phyloP scores from a whole-genome alignment of 2,329 filamentous ascomycete genomes.

The Sclerotinia nivalis region DNA sequence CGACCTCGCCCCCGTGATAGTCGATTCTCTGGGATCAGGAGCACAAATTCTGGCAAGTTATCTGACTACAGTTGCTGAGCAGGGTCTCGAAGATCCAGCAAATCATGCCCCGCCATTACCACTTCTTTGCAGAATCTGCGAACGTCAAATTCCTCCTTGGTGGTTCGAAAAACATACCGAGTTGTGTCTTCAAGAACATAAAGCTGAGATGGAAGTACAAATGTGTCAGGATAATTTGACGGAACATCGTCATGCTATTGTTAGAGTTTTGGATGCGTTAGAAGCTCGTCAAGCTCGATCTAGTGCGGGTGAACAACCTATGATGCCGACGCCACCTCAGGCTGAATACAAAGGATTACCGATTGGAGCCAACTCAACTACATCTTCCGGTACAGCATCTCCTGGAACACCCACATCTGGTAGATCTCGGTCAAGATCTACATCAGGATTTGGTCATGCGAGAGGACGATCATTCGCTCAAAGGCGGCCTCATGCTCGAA shows the following conservation, averaged over 20 bases:
- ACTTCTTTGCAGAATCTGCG: slow-evolving; percentile 93
- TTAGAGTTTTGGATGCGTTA: slow-evolving; percentile 89
- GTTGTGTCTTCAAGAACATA: slow-evolving; percentile 90
- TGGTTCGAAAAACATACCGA: slow-evolving; percentile 99
- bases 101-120: slow-evolving; percentile 79
- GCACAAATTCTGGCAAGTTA: slow-evolving; percentile 94
- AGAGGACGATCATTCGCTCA: slow-evolving; percentile 88
- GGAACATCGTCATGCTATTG: slow-evolving; percentile 91
- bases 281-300: slow-evolving; percentile 74
- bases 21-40: slow-evolving; percentile 90
- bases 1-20: slow-evolving; percentile 83
- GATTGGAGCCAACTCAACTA: slow-evolving; percentile 69
- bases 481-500: slow-evolving; percentile 82
- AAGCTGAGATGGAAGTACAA: slow-evolving; percentile 96
- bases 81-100: slow-evolving; percentile 71
- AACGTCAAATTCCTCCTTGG: slow-evolving; percentile 95
- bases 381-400: slow-evolving; percentile 70
- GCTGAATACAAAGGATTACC: slow-evolving; percentile 86
- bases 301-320: slow-evolving; percentile 54
- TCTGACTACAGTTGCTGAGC: slow-evolving; percentile 84
- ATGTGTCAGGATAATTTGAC: slow-evolving; percentile 89
- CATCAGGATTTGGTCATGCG: slow-evolving; percentile 70
- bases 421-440: slow-evolving; percentile 68
- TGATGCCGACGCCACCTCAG: slow-evolving; percentile 49
- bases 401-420: slow-evolving; percentile 66